phyloP scores from a whole-genome alignment of 257 asterid species.

The Solanum sitiens region DNA sequence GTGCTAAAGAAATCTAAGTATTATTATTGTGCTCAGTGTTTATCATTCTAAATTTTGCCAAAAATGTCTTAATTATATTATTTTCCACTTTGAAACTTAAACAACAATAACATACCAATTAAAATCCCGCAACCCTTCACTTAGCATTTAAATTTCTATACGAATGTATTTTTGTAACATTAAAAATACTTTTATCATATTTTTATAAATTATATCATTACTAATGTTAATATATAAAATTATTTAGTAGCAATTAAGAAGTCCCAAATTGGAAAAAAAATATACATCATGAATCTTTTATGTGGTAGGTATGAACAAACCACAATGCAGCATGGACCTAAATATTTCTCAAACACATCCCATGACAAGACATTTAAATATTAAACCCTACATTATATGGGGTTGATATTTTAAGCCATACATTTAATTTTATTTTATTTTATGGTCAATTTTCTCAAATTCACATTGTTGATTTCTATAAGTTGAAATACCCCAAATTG shows the following conservation, averaged over 20 bases:
- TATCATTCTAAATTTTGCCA: neutral
- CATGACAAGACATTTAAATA: neutral
- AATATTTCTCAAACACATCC: neutral
- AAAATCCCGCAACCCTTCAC: neutral
- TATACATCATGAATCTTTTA: too few relatives aligned
- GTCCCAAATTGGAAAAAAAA: neutral
- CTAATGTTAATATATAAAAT: neutral
- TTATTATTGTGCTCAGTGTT: neutral
- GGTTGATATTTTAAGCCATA: neutral
- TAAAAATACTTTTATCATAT: neutral
- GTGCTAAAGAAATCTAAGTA: too few relatives aligned
- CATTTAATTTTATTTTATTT: neutral
- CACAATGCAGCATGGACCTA: neutral
- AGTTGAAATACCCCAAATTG: neutral
- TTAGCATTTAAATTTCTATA: neutral
- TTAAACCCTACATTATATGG: neutral
- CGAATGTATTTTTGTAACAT: neutral
- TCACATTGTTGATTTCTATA: neutral
- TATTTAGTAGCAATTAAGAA: neutral
- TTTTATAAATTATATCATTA: neutral
- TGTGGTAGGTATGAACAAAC: neutral
- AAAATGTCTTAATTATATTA: neutral
- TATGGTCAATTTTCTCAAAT: neutral
- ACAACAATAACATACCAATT: too few relatives aligned
- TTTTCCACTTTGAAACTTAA: neutral